Evolutionary conservation across 805 yeast species (phyloP), one percentile per base, ranked within the genome.

Genomic region (Saturnispora diversa): DNA sequence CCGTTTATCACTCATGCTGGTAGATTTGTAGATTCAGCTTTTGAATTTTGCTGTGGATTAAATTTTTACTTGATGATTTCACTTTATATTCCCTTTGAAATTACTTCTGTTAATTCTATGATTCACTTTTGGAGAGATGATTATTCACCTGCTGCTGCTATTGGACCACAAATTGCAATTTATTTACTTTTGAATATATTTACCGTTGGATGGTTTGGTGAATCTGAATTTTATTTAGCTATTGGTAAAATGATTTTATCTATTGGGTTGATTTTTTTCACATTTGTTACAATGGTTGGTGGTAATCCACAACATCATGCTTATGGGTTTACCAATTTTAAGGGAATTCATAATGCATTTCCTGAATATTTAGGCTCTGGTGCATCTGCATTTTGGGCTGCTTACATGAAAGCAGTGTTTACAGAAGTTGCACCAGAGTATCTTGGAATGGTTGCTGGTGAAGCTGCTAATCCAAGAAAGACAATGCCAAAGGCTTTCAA

Each of bases 391-490:
- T 83, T 82, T 51, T 59, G 82, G 50, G 70, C 78, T 0, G 80
- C 88, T 45, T 58, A 84, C 34, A 69, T 74, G 39, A 76, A 75
- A 45, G 94, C 94, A 6, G 66, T 82, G 22, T 85, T 80, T 56
- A 81, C 92, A 1, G 52, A 50, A 11, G 84, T 84, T 3, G 95
- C 94, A 0, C 94, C 95, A 2, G 95, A 86, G 59, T 82, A 83
- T 51, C 74, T 86, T 26, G 72, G 90, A 1, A 79, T 83, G 83
- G 76, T 84, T 25, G 94, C 94, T 3, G 86, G 94, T 35, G 95
- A 86, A 56, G 94, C 94, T 8, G 53, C 49, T 29, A 57, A 58
- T 27, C 60, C 62, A 26, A 70, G 90, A 39, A 72, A 72, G 40
- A 76, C 76, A 5, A 63, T 86, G 55, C 87, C 92, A n/a, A 69